Percentiles rank a stretch among this genome's conserved stretches.
Evolutionary conservation across 2,329 filamentous ascomycete species (phyloP).

Genomic region (Fusarium domesticum): DNA sequence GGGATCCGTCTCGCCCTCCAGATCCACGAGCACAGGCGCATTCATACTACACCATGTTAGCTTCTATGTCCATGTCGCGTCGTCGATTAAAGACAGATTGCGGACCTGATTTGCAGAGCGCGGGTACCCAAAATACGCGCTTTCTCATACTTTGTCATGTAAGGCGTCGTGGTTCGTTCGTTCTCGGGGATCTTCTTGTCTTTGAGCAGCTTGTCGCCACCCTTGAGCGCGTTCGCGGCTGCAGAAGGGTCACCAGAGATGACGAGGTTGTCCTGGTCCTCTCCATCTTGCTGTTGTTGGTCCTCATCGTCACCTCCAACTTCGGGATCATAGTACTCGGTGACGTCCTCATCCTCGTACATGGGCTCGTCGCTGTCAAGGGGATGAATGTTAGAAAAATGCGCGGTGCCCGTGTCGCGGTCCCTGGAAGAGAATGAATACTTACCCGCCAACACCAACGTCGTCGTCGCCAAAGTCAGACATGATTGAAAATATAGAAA

Average conservation of each 20-base stretch:
- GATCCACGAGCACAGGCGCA: conserved; percentile 90
- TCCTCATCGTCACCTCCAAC: conserved; percentile 53
- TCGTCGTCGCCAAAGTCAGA: conserved; percentile 72
- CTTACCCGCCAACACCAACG: conserved; percentile 56
- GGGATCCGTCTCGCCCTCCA: conserved; percentile 96
- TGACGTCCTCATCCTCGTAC: conserved; percentile 67
- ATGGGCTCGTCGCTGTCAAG: conserved; percentile 63
- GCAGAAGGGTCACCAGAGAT: conserved; percentile 61
- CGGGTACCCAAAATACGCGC: conserved; percentile 90
- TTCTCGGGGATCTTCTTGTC: conserved; percentile 90
- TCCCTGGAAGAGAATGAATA: conserved; percentile 11
- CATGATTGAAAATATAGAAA: conserved; percentile 45
- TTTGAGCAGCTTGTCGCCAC: conserved; percentile 55
- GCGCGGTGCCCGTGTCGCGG: conserved; percentile 15
- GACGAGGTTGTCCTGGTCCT: conserved; percentile 59
- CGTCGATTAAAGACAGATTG: neutral
- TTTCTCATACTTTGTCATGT: conserved; percentile 99
- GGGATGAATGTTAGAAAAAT: conserved; percentile 29
- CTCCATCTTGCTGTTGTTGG: conserved; percentile 49
- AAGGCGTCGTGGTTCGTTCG: conserved; percentile 87
- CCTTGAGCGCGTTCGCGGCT: conserved; percentile 52
- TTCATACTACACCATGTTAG: conserved; percentile 70
- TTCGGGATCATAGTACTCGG: conserved; percentile 55
- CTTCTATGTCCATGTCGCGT: neutral
- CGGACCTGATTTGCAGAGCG: conserved; percentile 91